Evolutionary conservation across 2,329 filamentous ascomycete genomes (phyloP), one percentile per base, ranked within the genome.

Genomic region (Aspergillus quadrilineatus): DNA sequence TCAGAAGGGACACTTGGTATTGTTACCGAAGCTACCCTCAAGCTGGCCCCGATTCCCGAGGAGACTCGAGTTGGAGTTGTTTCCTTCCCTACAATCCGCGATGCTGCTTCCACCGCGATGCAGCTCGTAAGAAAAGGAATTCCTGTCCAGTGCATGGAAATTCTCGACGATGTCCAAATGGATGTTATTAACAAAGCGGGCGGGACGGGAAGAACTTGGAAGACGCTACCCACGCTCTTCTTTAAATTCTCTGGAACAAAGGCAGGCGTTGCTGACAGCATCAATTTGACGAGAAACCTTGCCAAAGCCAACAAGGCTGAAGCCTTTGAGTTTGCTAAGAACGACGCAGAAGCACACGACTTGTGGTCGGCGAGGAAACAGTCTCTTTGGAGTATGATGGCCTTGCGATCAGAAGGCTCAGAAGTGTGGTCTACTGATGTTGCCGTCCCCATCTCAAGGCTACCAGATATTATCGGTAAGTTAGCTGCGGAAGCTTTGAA

Each of bases 251-350:
- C 89, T 1, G 92, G 92, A 15, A 92, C 90, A 1, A 87, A 85
- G 62, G 83, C 83, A 26, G 84, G 88, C n/a, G 90, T 96, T 4
- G 82, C 84, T 59, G 90, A 95, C 65, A 90, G 92, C 65, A 87
- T 94, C 49, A 73, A 77, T 8, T 77, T 85, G 50, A 90, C 93
- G 1, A 84, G 86, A 62, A 73, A 78, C 8, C 88, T 95, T 47
- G 84, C 89, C 0, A 84, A 83, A 63, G 68, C 73, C 4, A 85
- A 92, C 62, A 78, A 79, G 41, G 77, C 79, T 26, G 75, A 77
- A 0, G 74, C 78, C 2, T 85, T 85, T 50, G 79, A 83, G 53
- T 85, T 85, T 63, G 81, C 83, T 8, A 72, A 72, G n/a, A 75
- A 78, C 58, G 77, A 79, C 4, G 72, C 77, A 55, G 82, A 85